A percentile compares a stretch with the other conserved stretches of the same genome.
Evolutionary conservation across 148 eudicot species (phyloP).

Genomic region (Cornus suecica): DNA sequence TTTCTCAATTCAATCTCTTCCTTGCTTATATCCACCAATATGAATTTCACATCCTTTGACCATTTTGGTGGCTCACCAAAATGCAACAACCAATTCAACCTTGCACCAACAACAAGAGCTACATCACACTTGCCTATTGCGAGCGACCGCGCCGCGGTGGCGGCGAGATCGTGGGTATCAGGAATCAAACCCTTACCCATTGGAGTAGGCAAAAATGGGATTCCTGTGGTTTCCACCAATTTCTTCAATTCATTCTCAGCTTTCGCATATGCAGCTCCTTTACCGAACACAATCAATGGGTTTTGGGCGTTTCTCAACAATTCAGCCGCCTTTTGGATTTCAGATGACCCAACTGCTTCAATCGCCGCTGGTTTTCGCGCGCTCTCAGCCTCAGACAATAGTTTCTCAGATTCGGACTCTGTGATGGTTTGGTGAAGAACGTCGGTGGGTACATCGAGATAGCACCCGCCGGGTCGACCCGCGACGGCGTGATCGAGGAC

Average conservation of each 20-base stretch:
- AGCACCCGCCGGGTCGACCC: slow-evolving; percentile 86
- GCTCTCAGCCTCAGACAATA: slow-evolving; percentile 38
- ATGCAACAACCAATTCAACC: slow-evolving; percentile 95
- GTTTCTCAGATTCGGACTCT: slow-evolving; percentile 47
- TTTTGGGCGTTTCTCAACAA: slow-evolving; percentile 58
- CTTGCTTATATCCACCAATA: slow-evolving; percentile 65
- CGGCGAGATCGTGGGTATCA: slow-evolving; percentile 78
- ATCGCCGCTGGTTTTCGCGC: background rate
- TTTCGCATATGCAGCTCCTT: slow-evolving; percentile 76
- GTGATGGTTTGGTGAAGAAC: slow-evolving; percentile 70
- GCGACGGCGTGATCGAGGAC: slow-evolving; percentile 33
- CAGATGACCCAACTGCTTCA: slow-evolving; percentile 3
- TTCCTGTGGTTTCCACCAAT: slow-evolving; percentile 72
- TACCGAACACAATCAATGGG: slow-evolving; percentile 86
- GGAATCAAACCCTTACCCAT: slow-evolving; percentile 97
- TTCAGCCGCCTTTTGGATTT: slow-evolving; percentile 52
- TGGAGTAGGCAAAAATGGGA: slow-evolving; percentile 92
- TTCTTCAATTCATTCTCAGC: slow-evolving; percentile 52
- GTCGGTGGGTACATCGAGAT: slow-evolving; percentile 72
- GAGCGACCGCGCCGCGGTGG: slow-evolving; percentile 82
- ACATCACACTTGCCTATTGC: slow-evolving; percentile 96
- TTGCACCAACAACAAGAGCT: slow-evolving; percentile 78
- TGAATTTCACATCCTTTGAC: slow-evolving; percentile 83
- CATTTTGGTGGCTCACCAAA: slow-evolving; percentile 96
- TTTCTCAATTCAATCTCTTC: slow-evolving; percentile 80